A percentile compares a stretch with the other conserved stretches of the same genome.
These are phyloP conservation scores for Marasmius oreades DNA, from an alignment of 1,284 basidiomycete species.

Conservation along the genomic window DNA sequence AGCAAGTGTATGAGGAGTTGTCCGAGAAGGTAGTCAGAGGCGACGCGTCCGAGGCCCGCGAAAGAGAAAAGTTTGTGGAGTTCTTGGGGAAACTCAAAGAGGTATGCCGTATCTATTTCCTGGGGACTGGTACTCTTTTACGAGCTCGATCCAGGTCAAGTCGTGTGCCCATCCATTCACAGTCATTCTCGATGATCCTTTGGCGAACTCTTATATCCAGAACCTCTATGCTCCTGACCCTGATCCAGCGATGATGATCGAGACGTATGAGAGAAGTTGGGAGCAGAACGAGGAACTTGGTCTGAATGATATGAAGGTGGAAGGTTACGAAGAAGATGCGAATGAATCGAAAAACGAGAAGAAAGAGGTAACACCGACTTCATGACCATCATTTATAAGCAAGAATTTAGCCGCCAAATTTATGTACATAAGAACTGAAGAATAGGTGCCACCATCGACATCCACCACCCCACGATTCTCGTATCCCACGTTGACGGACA, in stretches of 20 bases:
- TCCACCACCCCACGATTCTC: too few relatives aligned
- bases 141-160: conserved; percentile 56
- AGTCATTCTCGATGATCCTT: conserved; percentile 91
- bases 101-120: conserved; percentile 34
- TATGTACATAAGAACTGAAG: too few relatives aligned
- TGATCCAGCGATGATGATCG: conserved; percentile 87
- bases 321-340: neutral
- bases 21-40: conserved; percentile 88
- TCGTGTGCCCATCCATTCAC: conserved; percentile 79
- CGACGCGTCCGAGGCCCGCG: conserved; percentile 37
- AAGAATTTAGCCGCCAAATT: too few relatives aligned
- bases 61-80: conserved; percentile 52
- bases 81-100: conserved; percentile 84
- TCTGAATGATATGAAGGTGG: conserved; percentile 65
- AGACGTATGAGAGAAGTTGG: conserved; percentile 80
- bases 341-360: neutral
- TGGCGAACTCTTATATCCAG: conserved; percentile 95
- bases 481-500: too few relatives aligned
- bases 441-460: too few relatives aligned
- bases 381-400: too few relatives aligned
- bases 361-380: neutral
- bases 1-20: conserved; percentile 95
- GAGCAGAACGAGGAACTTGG: conserved; percentile 97
- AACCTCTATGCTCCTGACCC: conserved; percentile 92
- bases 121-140: neutral